Evolutionary conservation across 2,329 filamentous ascomycete genomes (phyloP).

Genomic region (Verticillium klebahnii): DNA sequence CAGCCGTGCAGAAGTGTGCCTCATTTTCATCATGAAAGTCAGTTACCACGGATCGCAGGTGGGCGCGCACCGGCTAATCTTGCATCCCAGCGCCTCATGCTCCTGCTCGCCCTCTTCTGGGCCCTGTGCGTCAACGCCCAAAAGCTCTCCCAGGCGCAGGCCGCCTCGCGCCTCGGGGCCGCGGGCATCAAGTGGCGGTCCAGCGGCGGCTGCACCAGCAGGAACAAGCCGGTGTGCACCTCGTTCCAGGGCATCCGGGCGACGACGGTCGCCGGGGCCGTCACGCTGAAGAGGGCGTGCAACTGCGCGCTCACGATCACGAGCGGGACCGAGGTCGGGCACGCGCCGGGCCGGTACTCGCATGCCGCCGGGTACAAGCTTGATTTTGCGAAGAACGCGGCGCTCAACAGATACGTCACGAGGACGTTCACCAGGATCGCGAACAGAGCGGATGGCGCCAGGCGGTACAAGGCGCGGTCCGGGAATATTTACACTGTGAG

Average conservation of each 20-base stretch:
- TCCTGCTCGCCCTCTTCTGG: constrained; percentile 5
- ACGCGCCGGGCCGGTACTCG: constrained; percentile 14
- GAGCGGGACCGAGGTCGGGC: constrained; percentile 18
- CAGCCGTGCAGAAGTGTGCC: not conserved
- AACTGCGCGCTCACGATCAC: constrained; percentile 15
- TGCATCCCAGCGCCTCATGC: not conserved
- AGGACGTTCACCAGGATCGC: constrained; percentile 16
- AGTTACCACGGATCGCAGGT: not conserved
- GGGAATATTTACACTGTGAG: constrained; percentile 21
- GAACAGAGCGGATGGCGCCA: constrained; percentile 14
- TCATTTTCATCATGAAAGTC: not conserved
- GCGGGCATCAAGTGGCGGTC: constrained; percentile 18
- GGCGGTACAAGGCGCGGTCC: constrained; percentile 17
- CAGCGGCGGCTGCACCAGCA: constrained; percentile 16
- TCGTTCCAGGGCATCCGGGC: constrained; percentile 18
- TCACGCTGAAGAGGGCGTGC: constrained; percentile 19
- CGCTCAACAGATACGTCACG: constrained; percentile 15
- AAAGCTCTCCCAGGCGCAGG: constrained; percentile 13
- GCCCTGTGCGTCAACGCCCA: constrained; percentile 1
- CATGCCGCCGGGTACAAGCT: constrained; percentile 19
- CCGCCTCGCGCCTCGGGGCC: constrained; percentile 12
- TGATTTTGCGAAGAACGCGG: constrained; percentile 15
- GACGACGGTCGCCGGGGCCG: constrained; percentile 17
- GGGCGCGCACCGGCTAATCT: too few relatives aligned
- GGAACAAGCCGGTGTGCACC: constrained; percentile 14